Base-by-base conservation (phyloP, 208 protist genomes). In the Leishmania gerbilli region DNA sequence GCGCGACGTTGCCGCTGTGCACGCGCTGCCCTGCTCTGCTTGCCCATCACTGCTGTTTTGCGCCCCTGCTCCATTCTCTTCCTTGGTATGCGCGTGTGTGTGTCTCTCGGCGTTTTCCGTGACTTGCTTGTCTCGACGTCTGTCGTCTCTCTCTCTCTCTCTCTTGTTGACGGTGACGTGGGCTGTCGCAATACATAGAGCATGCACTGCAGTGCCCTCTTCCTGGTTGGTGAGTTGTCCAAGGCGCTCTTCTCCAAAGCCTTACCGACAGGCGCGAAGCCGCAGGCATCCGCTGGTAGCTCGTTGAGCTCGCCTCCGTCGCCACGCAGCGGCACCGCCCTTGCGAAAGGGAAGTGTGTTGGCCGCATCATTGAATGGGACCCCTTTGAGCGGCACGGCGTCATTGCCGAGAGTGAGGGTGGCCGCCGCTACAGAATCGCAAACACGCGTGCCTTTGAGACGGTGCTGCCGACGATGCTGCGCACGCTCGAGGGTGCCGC, bases 361-460 rank as follows among this genome's bases (percentile, higher is more conserved):
- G 90, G 94, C 7, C 92, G 72, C 31, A 89, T 97, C 55, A 79
- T 84, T 8, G 74, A 88, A 71, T 98, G 95, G 93, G 88, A 98
- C 79, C 85, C 91, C 0, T 95, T 97, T 68, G 93, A 95, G 80
- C 93, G 93, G 31, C 87, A 76, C 47, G 95, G 95, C 45, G 80
- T 84, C 64, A 95, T 98, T 77, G 71, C 72, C 0, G 92, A 95
- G n/a, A 81, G 80, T 1, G 76, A 78, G 31, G 87, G 92, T 17
- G 87, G 87, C 13, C 84, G 80, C 1, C 80, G 86, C 69, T 95
- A 93, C 74, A 49, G 62, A 49, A 96, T 98, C 77, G 84, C 88
- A 21, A 95, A 89, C 87, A 88, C 95, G 19, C 87, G 93, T 37
- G 92, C 95, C 53, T 98, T 98, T 76, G 93, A 98, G 74, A 98